phyloP scores from a whole-genome alignment of 495 filamentous ascomycete species.

The Trichoderma parareesei region DNA sequence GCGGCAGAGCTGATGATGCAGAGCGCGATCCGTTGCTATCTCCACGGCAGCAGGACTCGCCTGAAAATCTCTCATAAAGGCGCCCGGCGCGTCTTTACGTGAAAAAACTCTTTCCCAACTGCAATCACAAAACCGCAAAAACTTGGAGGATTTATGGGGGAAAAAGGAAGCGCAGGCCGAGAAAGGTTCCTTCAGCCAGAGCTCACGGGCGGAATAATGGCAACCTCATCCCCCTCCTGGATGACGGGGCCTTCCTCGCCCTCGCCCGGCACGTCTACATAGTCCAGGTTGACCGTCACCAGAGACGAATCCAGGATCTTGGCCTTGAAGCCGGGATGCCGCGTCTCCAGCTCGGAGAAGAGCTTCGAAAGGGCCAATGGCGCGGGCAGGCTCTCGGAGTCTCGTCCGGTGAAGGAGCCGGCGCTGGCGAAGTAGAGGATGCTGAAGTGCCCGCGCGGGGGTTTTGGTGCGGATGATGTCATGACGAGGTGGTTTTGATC shows the following conservation, averaged over 20 bases:
- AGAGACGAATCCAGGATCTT: conserved; percentile 69
- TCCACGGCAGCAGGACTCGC: background rate
- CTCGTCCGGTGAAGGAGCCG: conserved; percentile 61
- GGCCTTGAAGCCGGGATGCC: conserved; percentile 69
- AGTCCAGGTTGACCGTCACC: conserved; percentile 80
- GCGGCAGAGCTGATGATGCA: background rate
- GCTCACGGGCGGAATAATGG: conserved; percentile 95
- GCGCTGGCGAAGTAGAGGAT: conserved; percentile 84
- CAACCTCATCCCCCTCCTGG: conserved; percentile 77
- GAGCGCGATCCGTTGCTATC: conserved; percentile 11
- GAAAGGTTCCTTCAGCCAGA: conserved; percentile 43
- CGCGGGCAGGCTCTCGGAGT: conserved; percentile 62
- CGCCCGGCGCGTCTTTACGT: background rate
- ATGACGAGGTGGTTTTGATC: background rate
- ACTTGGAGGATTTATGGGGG: background rate
- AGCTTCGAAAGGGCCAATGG: conserved; percentile 60
- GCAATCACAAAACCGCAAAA: background rate
- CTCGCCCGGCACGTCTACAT: conserved; percentile 61
- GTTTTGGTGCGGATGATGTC: conserved; percentile 30
- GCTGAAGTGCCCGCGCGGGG: conserved; percentile 56
- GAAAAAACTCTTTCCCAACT: background rate
- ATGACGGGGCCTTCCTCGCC: conserved; percentile 45
- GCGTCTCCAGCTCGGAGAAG: conserved; percentile 63
- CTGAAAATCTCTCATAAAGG: background rate
- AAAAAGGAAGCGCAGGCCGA: too few relatives aligned